Conservation (phyloP, 352 stramenopile genomes). For the Pythium aquatile region DNA sequence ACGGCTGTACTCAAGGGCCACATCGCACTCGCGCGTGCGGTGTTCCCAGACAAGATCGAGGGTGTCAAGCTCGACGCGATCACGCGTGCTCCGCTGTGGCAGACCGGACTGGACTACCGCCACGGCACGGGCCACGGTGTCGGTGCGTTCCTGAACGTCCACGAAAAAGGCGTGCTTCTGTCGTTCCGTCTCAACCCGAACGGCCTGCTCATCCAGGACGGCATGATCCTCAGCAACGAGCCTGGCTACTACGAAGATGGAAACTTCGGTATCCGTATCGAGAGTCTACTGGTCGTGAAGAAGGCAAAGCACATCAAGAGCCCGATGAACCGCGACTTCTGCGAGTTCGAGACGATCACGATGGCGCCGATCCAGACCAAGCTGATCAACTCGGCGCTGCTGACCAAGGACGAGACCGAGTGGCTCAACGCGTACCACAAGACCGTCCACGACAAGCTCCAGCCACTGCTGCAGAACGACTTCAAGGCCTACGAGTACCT, state of each 20-base stretch:
- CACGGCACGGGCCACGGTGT: conserved; percentile 98
- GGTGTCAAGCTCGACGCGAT: conserved; percentile 97
- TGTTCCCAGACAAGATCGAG: conserved; percentile 91
- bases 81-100: conserved; percentile 94
- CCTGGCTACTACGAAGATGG: conserved; percentile 98
- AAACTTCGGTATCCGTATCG: conserved; percentile 98
- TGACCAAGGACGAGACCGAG: conserved; percentile 89
- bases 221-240: conserved; percentile 98
- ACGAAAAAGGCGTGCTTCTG: conserved; percentile 91
- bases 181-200: conserved; percentile 87
- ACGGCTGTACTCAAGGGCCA: conserved; percentile 97
- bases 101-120: conserved; percentile 94
- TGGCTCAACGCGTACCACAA: conserved; percentile 96
- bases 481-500: conserved; percentile 72
- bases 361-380: conserved; percentile 98
- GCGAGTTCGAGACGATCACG: conserved; percentile 96
- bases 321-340: conserved; percentile 85
- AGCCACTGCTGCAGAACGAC: conserved; percentile 80
- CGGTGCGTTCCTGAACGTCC: conserved; percentile 95
- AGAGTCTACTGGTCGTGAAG: conserved; percentile 96
- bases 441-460: conserved; percentile 90
- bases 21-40: conserved; percentile 91
- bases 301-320: conserved; percentile 75
- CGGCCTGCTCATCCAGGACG: conserved; percentile 79
- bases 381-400: conserved; percentile 92